These are phyloP conservation scores for Heimioporus retisporus DNA, from an alignment of 1,284 basidiomycete species.

Conservation along the genomic window DNA sequence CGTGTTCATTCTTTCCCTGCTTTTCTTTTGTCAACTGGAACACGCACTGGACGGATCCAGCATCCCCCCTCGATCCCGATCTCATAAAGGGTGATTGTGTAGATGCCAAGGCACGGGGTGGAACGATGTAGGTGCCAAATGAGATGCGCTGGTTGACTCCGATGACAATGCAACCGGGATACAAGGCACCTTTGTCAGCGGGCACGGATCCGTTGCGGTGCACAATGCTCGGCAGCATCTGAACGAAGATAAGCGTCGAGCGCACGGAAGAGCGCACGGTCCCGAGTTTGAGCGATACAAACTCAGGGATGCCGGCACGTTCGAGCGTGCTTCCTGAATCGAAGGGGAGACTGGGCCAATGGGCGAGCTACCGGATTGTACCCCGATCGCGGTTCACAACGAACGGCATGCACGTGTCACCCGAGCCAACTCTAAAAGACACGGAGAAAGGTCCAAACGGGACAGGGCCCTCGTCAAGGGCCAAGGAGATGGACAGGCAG, in stretches of 20 bases:
- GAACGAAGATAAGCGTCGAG: constrained; percentile 49
- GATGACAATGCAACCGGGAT: constrained; percentile 24
- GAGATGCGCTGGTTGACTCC: constrained; percentile 55
- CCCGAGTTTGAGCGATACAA: constrained; percentile 43
- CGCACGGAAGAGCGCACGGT: constrained; percentile 62
- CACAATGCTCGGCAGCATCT: constrained; percentile 29
- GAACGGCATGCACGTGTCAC: constrained; percentile 2
- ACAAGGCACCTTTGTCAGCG: constrained; percentile 19
- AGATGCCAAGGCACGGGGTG: constrained; percentile 49
- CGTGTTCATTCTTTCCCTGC: constrained; percentile 84
- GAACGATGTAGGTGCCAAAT: constrained; percentile 62
- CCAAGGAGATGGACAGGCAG: constrained; percentile 21
- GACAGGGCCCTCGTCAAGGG: constrained; percentile 2
- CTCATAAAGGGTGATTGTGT: constrained; percentile 60
- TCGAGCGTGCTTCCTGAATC: constrained; percentile 33
- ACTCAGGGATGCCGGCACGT: constrained; percentile 15
- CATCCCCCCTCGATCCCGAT: constrained; percentile 68
- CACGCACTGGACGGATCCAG: constrained; percentile 77
- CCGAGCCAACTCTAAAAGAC: background rate
- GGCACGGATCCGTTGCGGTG: background rate
- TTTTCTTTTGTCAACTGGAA: constrained; percentile 69
- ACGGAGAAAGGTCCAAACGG: background rate
- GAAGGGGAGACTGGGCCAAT: constrained; percentile 45
- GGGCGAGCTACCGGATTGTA: constrained; percentile 47
- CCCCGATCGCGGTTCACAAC: constrained; percentile 17